A percentile compares a stretch with the other conserved stretches of the same genome.
Evolutionary conservation across 73 alveolate genomes (phyloP).

Genomic region (Durusdinium trenchii): DNA sequence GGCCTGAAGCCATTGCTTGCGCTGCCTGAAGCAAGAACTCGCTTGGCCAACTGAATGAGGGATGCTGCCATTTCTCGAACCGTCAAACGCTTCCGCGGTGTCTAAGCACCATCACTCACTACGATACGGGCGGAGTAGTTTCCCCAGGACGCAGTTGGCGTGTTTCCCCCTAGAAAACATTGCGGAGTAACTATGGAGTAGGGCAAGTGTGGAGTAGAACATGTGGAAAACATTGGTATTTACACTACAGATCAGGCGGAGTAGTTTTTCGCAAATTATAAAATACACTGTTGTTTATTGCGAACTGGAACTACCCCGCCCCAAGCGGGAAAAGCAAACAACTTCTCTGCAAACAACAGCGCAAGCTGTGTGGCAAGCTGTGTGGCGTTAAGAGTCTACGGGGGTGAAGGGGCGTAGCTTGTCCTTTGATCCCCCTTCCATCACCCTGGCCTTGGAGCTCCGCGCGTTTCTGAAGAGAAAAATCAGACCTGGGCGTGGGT

Average conservation of each 20-base stretch:
- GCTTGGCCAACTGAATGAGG: constrained; percentile 27
- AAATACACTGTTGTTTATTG: neutral
- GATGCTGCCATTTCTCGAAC: constrained; percentile 26
- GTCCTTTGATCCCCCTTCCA: neutral
- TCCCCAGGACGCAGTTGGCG: neutral
- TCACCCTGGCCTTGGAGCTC: neutral
- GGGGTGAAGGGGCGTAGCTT: constrained; percentile 35
- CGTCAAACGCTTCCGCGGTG: neutral
- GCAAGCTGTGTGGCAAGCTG: neutral
- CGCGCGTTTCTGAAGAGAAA: neutral
- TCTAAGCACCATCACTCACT: neutral
- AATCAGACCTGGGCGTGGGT: neutral
- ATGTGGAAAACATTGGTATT: neutral
- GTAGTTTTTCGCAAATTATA: neutral
- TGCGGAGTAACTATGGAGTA: constrained; percentile 20
- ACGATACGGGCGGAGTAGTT: neutral
- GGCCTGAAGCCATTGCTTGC: too few species aligned
- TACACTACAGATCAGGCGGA: neutral
- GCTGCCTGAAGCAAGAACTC: neutral
- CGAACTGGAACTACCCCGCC: neutral
- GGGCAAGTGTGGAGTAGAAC: neutral
- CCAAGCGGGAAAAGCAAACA: neutral
- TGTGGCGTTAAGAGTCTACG: constrained; percentile 24
- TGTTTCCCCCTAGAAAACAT: neutral
- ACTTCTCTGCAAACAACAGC: neutral